Base-by-base conservation (phyloP, 2,329 filamentous ascomycete species). In the Colletotrichum simmondsii region DNA sequence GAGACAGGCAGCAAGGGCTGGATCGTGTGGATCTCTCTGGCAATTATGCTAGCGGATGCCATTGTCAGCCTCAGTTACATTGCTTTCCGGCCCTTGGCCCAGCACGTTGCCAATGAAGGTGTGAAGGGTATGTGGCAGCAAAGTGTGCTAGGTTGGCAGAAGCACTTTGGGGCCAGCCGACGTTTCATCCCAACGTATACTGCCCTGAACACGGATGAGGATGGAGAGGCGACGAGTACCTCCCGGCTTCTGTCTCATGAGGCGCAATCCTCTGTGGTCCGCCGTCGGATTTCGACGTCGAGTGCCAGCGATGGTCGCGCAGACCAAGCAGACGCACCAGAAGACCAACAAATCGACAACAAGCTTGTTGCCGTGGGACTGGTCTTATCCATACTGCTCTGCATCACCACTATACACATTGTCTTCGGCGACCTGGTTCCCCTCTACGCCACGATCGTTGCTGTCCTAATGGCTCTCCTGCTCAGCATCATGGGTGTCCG, bases 11-110 rank as follows among this genome's bases (percentile, higher is more conserved):
- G 95, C 80, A 98, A 98, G 83, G 97, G 96, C 52, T 99, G 97
- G 97, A 98, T 99, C 73, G 94, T 99, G 0, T 99, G 97, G 97
- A 88, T 97, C 2, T 98, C 95, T 42, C 85, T 99, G 35, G 94
- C 97, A 4, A 98, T 99, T 76, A 99, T 99, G 97, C 88, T 99
- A 30, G 94, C 94, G 26, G 97, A 99, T 82, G 95, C 96, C 0
- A 88, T 99, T 4, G 90, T 98, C 74, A 98, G 94, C 77, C 89
- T 99, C 11, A 91, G 93, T 1, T 95, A 95, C 86, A 88, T 98
- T 53, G 86, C 93, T 1, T 75, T 93, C 2, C 90, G 90, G 4
- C 92, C 94, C 0, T 74, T 93, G 0, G 46, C 16, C 16, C 28
- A 49, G 6, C 60, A 19, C 4, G 16, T 61, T 8, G n/a, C n/a